Conservation (phyloP, 2,329 filamentous ascomycete genomes). For the Ploettnerulaceae sp. region DNA sequence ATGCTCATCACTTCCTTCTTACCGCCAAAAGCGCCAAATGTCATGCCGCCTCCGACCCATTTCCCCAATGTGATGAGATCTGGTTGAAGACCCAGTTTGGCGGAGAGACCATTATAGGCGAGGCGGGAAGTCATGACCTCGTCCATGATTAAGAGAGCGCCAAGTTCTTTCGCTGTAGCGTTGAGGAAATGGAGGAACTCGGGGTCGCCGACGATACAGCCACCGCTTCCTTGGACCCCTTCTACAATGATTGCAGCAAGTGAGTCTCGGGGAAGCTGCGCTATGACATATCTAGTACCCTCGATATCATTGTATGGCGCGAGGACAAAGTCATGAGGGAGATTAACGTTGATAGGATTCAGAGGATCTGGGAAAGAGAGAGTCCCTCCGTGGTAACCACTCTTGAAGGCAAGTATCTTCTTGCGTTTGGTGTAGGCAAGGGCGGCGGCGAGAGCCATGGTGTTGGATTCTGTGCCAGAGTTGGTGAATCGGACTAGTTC, state of each 20-base stretch:
- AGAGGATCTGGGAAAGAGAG: constrained; percentile 46
- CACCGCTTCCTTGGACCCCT: constrained; percentile 59
- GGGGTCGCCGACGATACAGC: constrained; percentile 45
- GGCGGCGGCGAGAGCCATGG: constrained; percentile 48
- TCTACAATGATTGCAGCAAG: constrained; percentile 56
- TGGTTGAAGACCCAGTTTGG: constrained; percentile 42
- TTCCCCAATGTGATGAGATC: constrained; percentile 64
- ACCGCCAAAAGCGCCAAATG: constrained; percentile 64
- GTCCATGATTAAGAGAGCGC: constrained; percentile 61
- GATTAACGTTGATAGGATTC: constrained; percentile 15
- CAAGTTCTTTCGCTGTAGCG: constrained; percentile 28
- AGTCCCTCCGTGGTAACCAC: constrained; percentile 27
- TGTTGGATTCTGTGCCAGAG: constrained; percentile 61
- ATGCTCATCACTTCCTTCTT: constrained; percentile 50
- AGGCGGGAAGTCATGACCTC: constrained; percentile 67
- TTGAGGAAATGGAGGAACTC: constrained; percentile 24
- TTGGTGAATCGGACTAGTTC: constrained; percentile 58
- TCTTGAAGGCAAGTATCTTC: constrained; percentile 25
- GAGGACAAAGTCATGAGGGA: constrained; percentile 39
- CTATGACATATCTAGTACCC: constrained; percentile 41
- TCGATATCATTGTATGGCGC: constrained; percentile 57
- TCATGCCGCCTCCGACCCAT: constrained; percentile 60
- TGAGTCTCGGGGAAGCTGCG: constrained; percentile 32
- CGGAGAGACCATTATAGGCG: constrained; percentile 45
- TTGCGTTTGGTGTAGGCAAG: constrained; percentile 19